A percentile compares a stretch with the other conserved stretches of the same genome.
These are phyloP conservation scores for Climacium dendroides DNA, from an alignment of 225 moss, liverwort and hornwort species.

Conservation along the genomic window DNA sequence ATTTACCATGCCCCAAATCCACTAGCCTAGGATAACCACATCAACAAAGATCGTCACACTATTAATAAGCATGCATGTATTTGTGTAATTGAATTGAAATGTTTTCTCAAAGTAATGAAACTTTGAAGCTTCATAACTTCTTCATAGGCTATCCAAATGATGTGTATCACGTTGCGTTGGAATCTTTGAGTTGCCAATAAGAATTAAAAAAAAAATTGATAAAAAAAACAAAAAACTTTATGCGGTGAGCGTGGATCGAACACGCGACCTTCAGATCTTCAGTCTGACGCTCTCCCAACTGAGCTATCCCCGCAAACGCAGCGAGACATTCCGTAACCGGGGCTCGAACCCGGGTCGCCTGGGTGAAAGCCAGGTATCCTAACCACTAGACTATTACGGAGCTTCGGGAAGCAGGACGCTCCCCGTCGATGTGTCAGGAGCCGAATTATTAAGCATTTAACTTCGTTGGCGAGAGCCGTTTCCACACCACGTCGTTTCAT, in stretches of 20 bases:
- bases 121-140: background rate
- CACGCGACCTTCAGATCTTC: background rate
- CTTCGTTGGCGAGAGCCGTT: fast-evolving
- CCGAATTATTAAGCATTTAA: fast-evolving
- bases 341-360: no score
- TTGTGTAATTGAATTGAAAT: background rate
- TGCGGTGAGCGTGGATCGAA: conserved; percentile 1
- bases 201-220: background rate
- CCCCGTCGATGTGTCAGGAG: fast-evolving
- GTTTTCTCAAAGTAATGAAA: background rate
- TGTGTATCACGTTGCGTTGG: background rate
- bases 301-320: background rate
- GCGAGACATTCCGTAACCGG: no score
- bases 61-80: no score
- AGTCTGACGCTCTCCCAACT: background rate
- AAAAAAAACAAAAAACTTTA: fast-evolving
- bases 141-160: background rate
- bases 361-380: no score
- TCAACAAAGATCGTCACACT: no score
- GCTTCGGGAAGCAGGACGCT: fast-evolving
- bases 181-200: background rate
- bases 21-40: no score
- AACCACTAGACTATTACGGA: background rate
- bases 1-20: no score
- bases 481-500: background rate